Evolutionary conservation across 805 yeast species (phyloP), one percentile per base, ranked within the genome.

Genomic region (Myxozyma monticola): DNA sequence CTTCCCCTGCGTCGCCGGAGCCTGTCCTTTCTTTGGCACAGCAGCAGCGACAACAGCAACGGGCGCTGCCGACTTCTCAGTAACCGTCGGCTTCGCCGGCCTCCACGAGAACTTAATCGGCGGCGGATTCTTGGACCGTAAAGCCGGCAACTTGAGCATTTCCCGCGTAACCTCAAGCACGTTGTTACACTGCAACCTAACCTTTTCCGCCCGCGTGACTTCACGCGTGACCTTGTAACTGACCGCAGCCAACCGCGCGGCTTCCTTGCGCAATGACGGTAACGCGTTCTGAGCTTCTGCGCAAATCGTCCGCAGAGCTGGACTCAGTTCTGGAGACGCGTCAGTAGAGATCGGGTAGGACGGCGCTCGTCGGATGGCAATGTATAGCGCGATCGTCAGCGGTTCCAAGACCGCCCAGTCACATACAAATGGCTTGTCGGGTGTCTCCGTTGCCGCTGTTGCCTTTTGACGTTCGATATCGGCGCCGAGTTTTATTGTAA

Each of bases 341-440:
- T 52, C 57, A 7, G 57, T 45, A 12, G 59, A 52, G 10, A 54
- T 33, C 12, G 59, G 57, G 37, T 42, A 54, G 2, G 50, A 43
- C 7, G 57, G 51, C 15, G 43, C 29, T 12, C 51, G 38, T n/a
- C 43, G 39, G 15, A 35, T 36, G 12, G 54, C 45, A 6, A 54
- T 47, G 38, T 54, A 54, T 3, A 54, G 25, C 3, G 54, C 45
- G 10, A 54, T 20, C 6, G 33, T 34, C 0, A 52, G 44, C 18
- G 59, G 54, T 20, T 54, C 59, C 14, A 52, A 10, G 24, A 52
- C 15, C 17, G 49, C 41, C 59, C 59, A 54, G 45, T 46, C 45
- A 24, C 43, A 35, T 10, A 15, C 41, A 10, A 29, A 37, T 6
- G 17, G 7, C 21, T 22, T 15, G 18, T 41, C 20, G 4, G 20